A percentile compares a stretch with the other conserved stretches of the same genome.
Evolutionary conservation across 768 basidiomycete genomes (phyloP).

Genomic region (Porphyrellus cyaneotinctus): DNA sequence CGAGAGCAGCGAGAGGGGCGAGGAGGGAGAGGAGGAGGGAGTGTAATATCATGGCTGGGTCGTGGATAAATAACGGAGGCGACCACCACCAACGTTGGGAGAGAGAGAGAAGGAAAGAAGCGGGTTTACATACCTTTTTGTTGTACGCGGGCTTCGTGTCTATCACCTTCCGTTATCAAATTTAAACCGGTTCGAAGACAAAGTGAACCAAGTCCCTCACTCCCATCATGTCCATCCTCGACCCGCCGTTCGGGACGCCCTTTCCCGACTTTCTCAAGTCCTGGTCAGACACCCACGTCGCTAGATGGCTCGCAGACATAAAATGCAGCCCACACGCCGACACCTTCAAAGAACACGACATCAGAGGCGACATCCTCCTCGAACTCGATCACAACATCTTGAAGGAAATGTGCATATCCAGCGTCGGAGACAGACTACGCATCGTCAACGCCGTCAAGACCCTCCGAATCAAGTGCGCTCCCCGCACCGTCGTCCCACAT

Average conservation of each 20-base stretch:
- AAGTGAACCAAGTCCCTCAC: neutral
- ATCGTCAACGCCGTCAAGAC: constrained; percentile 82
- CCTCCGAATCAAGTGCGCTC: constrained; percentile 57
- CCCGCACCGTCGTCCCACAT: constrained; percentile 8
- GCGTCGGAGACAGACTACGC: constrained; percentile 88
- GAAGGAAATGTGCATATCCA: constrained; percentile 85
- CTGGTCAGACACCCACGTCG: constrained; percentile 72
- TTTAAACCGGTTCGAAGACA: neutral
- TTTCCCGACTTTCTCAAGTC: constrained; percentile 61
- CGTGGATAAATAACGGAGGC: no score
- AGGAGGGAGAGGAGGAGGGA: constrained; percentile 35
- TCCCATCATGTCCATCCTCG: constrained; percentile 30
- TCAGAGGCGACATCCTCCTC: constrained; percentile 85
- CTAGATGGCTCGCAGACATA: constrained; percentile 74
- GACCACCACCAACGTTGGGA: neutral
- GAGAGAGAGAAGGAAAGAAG: neutral
- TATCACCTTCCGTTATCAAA: no score
- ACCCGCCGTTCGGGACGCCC: constrained; percentile 55
- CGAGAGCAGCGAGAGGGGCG: constrained; percentile 39
- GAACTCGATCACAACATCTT: constrained; percentile 86
- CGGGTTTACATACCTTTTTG: no score
- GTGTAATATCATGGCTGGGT: constrained; percentile 5
- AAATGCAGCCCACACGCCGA: constrained; percentile 66
- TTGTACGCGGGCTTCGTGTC: no score
- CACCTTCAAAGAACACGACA: constrained; percentile 81